Conservation (phyloP, 2,329 filamentous ascomycete species). For the Aspergillus caelatus region DNA sequence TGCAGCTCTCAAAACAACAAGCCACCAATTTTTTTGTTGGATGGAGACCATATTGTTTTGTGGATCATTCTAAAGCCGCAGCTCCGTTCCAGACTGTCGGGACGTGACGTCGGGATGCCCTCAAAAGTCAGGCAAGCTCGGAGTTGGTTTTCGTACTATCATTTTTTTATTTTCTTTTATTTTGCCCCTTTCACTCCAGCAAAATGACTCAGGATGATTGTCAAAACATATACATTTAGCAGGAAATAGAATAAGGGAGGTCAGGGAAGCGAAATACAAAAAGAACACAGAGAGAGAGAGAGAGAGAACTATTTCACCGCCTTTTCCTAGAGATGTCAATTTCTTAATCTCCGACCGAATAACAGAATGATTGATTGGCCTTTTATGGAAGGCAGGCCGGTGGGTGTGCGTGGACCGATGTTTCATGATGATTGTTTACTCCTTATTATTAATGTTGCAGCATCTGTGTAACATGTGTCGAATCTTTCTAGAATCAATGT, state of each 20-base stretch:
- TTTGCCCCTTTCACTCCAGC: not conserved
- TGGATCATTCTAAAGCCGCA: constrained; percentile 19
- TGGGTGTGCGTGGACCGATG: constrained; percentile 1
- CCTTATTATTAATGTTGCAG: not conserved
- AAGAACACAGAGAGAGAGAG: not conserved
- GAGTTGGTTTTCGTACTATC: not conserved
- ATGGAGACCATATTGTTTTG: constrained; percentile 10
- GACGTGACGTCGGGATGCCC: constrained; percentile 10
- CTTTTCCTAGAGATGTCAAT: not conserved
- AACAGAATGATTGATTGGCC: not conserved
- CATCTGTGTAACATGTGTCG: constrained; percentile 11
- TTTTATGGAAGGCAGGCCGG: not conserved
- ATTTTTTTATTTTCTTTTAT: not conserved
- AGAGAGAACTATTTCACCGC: not conserved
- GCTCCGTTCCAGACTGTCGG: constrained; percentile 30
- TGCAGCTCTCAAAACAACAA: constrained; percentile 12
- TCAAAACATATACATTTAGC: not conserved
- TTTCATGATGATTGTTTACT: constrained; percentile 8
- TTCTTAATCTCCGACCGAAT: not conserved
- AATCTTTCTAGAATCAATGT: constrained; percentile 19
- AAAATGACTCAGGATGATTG: not conserved
- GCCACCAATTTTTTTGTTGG: constrained; percentile 14
- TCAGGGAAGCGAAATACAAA: not conserved
- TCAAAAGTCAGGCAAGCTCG: not conserved
- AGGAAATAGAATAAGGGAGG: not conserved